These are phyloP conservation scores for Candida pseudofarinosa DNA, from an alignment of 805 yeast species.

Conservation along the genomic window DNA sequence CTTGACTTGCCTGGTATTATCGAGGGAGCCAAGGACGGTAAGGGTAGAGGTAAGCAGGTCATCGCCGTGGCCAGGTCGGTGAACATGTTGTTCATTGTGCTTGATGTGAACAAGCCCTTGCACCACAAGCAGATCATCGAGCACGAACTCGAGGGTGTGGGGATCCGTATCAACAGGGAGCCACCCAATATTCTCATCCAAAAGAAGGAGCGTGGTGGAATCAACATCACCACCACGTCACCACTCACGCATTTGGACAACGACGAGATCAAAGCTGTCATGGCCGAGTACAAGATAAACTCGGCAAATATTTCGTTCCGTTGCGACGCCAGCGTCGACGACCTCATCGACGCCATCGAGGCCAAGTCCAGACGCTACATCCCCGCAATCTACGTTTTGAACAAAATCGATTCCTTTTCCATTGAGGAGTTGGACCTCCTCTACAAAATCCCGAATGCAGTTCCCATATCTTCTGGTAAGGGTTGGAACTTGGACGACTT, in stretches of 20 bases:
- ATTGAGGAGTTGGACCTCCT: constrained; percentile 88
- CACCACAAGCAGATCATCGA: constrained; percentile 93
- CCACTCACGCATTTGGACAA: constrained; percentile 87
- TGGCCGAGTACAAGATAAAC: constrained; percentile 91
- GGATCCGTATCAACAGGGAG: constrained; percentile 84
- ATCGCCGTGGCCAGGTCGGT: constrained; percentile 99
- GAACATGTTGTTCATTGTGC: constrained; percentile 84
- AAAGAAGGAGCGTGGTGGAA: constrained; percentile 94
- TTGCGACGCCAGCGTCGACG: constrained; percentile 97
- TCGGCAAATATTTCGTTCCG: constrained; percentile 95
- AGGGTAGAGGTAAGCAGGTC: constrained; percentile 93
- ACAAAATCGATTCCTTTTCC: constrained; percentile 93
- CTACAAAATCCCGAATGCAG: constrained; percentile 93
- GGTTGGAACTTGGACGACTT: constrained; percentile 98
- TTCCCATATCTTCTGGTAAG: constrained; percentile 91
- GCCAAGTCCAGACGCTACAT: constrained; percentile 87
- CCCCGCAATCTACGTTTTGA: constrained; percentile 91
- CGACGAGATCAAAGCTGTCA: constrained; percentile 93
- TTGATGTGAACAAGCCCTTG: constrained; percentile 94
- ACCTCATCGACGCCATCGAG: constrained; percentile 89
- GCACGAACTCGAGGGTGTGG: constrained; percentile 94
- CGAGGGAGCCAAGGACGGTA: constrained; percentile 89
- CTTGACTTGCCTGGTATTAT: constrained; percentile 86
- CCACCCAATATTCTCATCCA: constrained; percentile 92
- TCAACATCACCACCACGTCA: constrained; percentile 88